Conservation (phyloP, 164 flowering plant species). For the Piper longum region DNA sequence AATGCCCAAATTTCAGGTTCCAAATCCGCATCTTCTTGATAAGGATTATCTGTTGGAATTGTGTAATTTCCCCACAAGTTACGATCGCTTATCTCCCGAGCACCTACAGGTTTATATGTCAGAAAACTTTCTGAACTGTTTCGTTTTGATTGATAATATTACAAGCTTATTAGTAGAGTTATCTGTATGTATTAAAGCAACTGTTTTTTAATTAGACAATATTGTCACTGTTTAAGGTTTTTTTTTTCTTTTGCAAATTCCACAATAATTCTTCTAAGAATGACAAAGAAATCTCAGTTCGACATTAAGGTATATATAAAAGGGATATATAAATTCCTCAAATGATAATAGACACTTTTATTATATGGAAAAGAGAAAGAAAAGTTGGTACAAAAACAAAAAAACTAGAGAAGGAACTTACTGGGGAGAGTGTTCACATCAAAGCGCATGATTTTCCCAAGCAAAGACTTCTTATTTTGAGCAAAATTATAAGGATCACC, state of each 20-base stretch:
- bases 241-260: no score
- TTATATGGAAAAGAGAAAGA: no score
- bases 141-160: no score
- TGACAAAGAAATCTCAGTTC: no score
- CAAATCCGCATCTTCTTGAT: conserved; percentile 30
- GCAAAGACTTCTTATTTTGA: conserved; percentile 82
- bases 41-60: conserved; percentile 80
- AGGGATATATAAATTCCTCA: no score
- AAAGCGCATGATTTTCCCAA: conserved; percentile 76
- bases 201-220: no score
- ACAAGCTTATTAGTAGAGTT: no score
- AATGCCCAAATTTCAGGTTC: conserved; percentile 86
- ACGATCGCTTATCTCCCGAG: conserved; percentile 31
- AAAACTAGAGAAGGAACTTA: conserved; percentile 20
- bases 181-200: no score
- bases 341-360: no score
- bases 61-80: conserved; percentile 92
- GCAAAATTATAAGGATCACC: conserved; percentile 66
- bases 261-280: no score
- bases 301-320: no score
- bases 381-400: background rate
- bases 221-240: no score
- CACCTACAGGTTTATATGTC: conserved; percentile 29
- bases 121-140: background rate
- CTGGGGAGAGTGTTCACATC: conserved; percentile 72